Percentiles rank a stretch among this genome's conserved stretches.
Conservation (phyloP, 2,329 filamentous ascomycete species). For the Cladosporium sp. region DNA sequence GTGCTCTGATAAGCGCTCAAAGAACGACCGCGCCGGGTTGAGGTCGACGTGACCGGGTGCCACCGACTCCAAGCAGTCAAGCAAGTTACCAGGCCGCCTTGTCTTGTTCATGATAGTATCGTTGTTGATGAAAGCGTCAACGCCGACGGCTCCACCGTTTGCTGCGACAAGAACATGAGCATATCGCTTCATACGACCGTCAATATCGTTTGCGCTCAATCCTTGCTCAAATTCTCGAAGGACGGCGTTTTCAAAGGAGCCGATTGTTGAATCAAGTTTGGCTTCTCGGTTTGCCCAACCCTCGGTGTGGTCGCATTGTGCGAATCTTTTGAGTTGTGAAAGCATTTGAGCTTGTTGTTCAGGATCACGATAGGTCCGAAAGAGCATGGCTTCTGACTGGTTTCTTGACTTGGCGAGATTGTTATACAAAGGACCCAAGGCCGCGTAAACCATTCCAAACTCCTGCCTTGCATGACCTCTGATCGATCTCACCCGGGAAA, state of each 20-base stretch:
- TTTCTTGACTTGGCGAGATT: slow-evolving; percentile 70
- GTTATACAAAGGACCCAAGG: slow-evolving; percentile 81
- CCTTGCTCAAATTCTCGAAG: slow-evolving; percentile 89
- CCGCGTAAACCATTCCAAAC: slow-evolving; percentile 87
- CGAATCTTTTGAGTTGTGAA: slow-evolving; percentile 72
- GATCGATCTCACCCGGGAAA: slow-evolving; percentile 70
- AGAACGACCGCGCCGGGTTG: slow-evolving; percentile 77
- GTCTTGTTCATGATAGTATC: slow-evolving; percentile 77
- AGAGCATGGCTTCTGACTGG: slow-evolving; percentile 77
- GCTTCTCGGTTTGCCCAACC: slow-evolving; percentile 69
- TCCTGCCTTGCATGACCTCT: slow-evolving; percentile 83
- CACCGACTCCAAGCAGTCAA: slow-evolving; percentile 74
- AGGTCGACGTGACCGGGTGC: slow-evolving; percentile 66
- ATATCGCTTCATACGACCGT: slow-evolving; percentile 84
- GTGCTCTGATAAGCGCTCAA: slow-evolving; percentile 67
- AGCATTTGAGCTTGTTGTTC: slow-evolving; percentile 90
- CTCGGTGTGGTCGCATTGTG: slow-evolving; percentile 72
- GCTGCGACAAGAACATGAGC: slow-evolving; percentile 81
- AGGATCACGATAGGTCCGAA: slow-evolving; percentile 81
- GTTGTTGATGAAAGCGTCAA: slow-evolving; percentile 81
- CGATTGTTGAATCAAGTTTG: slow-evolving; percentile 68
- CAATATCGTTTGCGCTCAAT: slow-evolving; percentile 82
- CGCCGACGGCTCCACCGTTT: slow-evolving; percentile 72
- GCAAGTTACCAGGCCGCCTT: slow-evolving; percentile 66
- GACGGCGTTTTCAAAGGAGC: slow-evolving; percentile 86